phyloP scores from a whole-genome alignment of 1,284 basidiomycete genomes.

The Apiotrichum veenhuisii region DNA sequence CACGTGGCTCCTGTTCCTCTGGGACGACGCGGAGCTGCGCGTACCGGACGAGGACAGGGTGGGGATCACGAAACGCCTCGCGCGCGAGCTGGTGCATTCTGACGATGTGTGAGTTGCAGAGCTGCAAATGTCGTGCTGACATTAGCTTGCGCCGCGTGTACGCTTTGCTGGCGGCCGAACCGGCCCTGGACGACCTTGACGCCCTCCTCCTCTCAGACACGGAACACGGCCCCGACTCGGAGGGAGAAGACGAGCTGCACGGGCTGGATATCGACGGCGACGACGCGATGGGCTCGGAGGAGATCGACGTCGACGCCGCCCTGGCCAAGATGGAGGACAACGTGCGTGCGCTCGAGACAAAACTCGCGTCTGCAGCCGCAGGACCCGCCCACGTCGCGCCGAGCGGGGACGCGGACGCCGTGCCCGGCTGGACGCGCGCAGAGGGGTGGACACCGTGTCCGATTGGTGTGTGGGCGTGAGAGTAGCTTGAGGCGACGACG shows the following conservation, averaged over 20 bases:
- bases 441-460: conserved; percentile 16
- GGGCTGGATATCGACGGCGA: conserved; percentile 16
- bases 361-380: conserved; percentile 3
- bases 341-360: conserved; percentile 7
- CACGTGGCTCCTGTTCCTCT: conserved; percentile 15
- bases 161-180: not conserved
- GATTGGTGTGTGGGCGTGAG: conserved; percentile 19
- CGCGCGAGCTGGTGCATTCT: conserved; percentile 16
- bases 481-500: no score
- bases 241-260: conserved; percentile 11
- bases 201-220: conserved; percentile 1
- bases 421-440: conserved; percentile 8
- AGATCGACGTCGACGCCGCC: conserved; percentile 9
- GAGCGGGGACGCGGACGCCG: not conserved
- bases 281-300: not conserved
- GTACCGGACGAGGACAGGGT: conserved; percentile 7
- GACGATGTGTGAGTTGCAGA: conserved; percentile 13
- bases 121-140: not conserved
- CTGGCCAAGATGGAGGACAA: conserved; percentile 17
- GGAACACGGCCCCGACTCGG: not conserved
- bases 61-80: conserved; percentile 6
- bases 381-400: not conserved
- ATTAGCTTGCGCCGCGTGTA: conserved; percentile 9
- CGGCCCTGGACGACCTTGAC: conserved; percentile 3
- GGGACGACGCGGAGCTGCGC: conserved; percentile 1